A percentile compares a stretch with the other conserved stretches of the same genome.
These are phyloP conservation scores for Miscanthus sacchariflorus DNA, from an alignment of 202 grass and related monocot species.

Conservation along the genomic window DNA sequence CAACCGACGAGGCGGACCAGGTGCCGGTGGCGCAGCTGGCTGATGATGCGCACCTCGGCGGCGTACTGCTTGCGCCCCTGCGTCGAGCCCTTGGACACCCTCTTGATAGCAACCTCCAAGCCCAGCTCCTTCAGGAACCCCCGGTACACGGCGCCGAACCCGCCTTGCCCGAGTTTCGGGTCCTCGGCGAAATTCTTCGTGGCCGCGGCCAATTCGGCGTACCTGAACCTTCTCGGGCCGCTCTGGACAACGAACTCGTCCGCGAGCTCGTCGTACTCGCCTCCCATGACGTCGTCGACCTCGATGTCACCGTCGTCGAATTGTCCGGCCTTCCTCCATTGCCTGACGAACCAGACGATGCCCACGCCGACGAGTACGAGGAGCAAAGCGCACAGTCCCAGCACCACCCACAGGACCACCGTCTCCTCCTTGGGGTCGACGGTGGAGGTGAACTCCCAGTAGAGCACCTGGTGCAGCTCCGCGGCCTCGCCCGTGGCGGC, in stretches of 20 bases:
- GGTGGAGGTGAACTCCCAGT: constrained; percentile 82
- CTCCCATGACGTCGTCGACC: constrained; percentile 41
- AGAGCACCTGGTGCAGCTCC: constrained; percentile 75
- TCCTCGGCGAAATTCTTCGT: constrained; percentile 76
- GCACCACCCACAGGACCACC: constrained; percentile 47
- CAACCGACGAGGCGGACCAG: constrained; percentile 78
- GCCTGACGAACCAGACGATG: constrained; percentile 55
- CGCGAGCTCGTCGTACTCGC: constrained; percentile 57
- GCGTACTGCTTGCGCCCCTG: constrained; percentile 84
- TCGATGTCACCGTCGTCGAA: constrained; percentile 36
- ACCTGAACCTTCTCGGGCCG: constrained; percentile 62
- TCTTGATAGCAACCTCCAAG: constrained; percentile 77
- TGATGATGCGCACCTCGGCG: constrained; percentile 87
- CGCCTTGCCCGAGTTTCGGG: constrained; percentile 81
- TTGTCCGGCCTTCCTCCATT: constrained; percentile 51
- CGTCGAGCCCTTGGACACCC: constrained; percentile 63
- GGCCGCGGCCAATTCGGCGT: constrained; percentile 60
- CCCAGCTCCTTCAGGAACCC: constrained; percentile 65
- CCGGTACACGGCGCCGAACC: constrained; percentile 79
- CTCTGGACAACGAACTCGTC: constrained; percentile 64
- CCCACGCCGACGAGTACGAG: constrained; percentile 45
- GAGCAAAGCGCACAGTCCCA: constrained; percentile 42
- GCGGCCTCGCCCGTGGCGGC: constrained; percentile 64
- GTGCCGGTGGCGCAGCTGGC: constrained; percentile 78
- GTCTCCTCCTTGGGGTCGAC: constrained; percentile 54